Conservation (phyloP, 2,329 filamentous ascomycete species). For the Diaporthe aspalathi region DNA sequence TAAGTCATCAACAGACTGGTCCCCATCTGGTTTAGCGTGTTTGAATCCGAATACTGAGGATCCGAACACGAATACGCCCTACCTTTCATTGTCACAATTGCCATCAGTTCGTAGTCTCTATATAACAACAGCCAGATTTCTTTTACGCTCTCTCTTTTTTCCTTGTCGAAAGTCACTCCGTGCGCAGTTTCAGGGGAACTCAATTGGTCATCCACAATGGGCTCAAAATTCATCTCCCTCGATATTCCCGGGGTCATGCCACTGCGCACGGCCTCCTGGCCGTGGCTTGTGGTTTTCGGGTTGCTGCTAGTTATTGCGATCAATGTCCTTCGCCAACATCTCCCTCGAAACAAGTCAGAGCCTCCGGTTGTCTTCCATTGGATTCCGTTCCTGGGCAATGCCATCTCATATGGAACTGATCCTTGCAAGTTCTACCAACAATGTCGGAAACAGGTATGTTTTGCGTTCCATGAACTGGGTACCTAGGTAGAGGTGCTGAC, state of each 20-base stretch:
- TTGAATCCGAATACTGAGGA: conserved; percentile 14
- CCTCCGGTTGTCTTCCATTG: conserved; percentile 22
- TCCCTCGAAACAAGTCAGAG: conserved; percentile 15
- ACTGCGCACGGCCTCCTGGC: background rate
- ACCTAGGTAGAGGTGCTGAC: background rate
- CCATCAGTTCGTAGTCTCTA: background rate
- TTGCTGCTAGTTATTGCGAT: conserved; percentile 8
- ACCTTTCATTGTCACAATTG: background rate
- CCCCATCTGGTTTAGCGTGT: conserved; percentile 3
- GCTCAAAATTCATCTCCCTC: conserved; percentile 4
- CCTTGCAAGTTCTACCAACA: conserved; percentile 10
- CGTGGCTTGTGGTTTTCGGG: conserved; percentile 7
- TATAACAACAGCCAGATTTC: conserved; percentile 7
- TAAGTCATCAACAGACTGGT: background rate
- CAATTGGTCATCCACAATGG: conserved; percentile 10
- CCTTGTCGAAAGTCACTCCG: background rate
- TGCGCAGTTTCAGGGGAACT: background rate
- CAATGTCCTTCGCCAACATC: conserved; percentile 22
- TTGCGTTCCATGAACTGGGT: background rate
- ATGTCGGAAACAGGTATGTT: conserved; percentile 20
- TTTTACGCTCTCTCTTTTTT: background rate
- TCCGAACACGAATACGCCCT: conserved; percentile 26
- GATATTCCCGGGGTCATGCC: background rate
- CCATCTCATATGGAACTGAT: conserved; percentile 9
- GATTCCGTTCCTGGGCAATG: conserved; percentile 17